Evolutionary conservation across 805 yeast genomes (phyloP), one percentile per base, ranked within the genome.

Genomic region (Wickerhamiella siamensis): DNA sequence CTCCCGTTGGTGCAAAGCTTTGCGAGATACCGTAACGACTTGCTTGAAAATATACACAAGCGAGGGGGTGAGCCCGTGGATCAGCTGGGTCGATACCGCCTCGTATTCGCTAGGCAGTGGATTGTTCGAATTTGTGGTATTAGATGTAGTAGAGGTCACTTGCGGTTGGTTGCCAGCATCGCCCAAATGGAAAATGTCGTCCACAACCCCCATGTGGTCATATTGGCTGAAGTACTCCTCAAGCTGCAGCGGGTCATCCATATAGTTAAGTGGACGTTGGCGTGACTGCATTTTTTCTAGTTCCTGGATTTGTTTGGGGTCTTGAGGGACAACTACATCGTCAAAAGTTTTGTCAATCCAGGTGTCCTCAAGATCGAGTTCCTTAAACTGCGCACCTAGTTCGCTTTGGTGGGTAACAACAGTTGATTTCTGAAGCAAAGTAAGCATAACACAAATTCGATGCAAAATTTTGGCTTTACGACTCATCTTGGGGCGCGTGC

Each of bases 41-140:
- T 79, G 83, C 44, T 80, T 72, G 59, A 84, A 82, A 41, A 83
- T 61, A 18, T 77, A 51, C 42, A 83, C 77, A 34, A 84, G 63
- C 2, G 94, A 79, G 53, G 81, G 83, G 5, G 95, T 94, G 43
- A 84, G 63, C 0, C 94, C 94, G 56, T 82, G 83, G 39, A 83
- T 64, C 0, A 87, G 82, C 57, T 81, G 93, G 1, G 87, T 77
- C 6, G 86, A 77, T 18, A 48, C 52, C 24, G 54, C 49, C 31
- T 43, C 49, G 15, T 43, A 44, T 12, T 44, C 43, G 24, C 20
- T 31, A 3, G 45, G 45, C 19, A 40, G 33, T 19, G 19, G 29
- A 12, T 24, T 24, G 29, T 12, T 24, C 8, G 14, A 16, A n/a
- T 8, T n/a, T 12, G 8, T 18, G 15, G 14, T 5, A 6, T 4